These are phyloP conservation scores for Tilletia walkeri DNA, from an alignment of 1,284 basidiomycete genomes.

Conservation along the genomic window DNA sequence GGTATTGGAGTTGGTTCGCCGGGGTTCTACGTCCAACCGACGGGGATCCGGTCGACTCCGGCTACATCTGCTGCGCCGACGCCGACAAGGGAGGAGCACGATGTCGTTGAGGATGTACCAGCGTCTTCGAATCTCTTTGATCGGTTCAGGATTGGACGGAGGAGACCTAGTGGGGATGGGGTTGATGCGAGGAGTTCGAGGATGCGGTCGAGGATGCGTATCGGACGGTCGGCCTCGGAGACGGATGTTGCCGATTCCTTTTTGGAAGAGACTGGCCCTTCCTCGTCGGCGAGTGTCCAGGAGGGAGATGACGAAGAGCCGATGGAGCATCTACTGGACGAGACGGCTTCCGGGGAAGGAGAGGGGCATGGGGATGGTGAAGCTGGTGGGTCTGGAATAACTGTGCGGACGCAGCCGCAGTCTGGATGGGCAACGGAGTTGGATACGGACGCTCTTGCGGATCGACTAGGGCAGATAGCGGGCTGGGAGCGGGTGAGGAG, in stretches of 20 bases:
- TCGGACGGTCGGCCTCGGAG: constrained; percentile 1
- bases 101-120: not conserved
- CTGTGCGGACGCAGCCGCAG: constrained; percentile 3
- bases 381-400: not conserved
- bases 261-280: not conserved
- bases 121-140: not conserved
- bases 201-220: not conserved
- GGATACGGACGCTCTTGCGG: constrained; percentile 12
- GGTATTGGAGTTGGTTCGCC: constrained; percentile 51
- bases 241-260: constrained; percentile 15
- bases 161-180: not conserved
- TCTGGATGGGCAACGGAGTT: constrained; percentile 14
- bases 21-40: constrained; percentile 42
- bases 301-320: not conserved
- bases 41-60: not conserved
- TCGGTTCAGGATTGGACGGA: not conserved
- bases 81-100: not conserved
- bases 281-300: not conserved
- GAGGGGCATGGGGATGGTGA: not conserved
- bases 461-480: constrained; percentile 6
- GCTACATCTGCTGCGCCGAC: constrained; percentile 1
- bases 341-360: not conserved
- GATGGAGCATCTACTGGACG: not conserved
- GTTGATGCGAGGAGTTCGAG: not conserved
- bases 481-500: constrained; percentile 12